These are phyloP conservation scores for Phyllostachys edulis DNA, from an alignment of 176 grass and related monocot genomes.

Conservation along the genomic window DNA sequence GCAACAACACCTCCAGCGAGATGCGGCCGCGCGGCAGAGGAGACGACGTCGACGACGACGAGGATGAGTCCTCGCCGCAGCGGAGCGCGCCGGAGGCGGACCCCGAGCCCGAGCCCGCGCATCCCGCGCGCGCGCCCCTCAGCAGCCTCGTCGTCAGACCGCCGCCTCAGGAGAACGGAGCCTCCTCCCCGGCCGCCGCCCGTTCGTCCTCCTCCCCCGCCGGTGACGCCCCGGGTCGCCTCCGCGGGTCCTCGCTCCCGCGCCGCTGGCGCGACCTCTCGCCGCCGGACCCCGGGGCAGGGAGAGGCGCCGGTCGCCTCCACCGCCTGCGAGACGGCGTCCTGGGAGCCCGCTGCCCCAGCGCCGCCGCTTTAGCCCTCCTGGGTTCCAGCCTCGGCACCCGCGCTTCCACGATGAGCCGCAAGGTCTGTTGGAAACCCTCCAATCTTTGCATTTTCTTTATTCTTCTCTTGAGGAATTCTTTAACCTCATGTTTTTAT, in stretches of 20 bases:
- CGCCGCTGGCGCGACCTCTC: slow-evolving; percentile 40
- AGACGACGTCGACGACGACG: slow-evolving; percentile 40
- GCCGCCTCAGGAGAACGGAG: slow-evolving; percentile 21
- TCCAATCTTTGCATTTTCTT: neutral
- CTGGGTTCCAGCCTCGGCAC: slow-evolving; percentile 48
- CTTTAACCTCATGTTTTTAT: neutral
- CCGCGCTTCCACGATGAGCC: slow-evolving; percentile 39
- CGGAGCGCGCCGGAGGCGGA: neutral
- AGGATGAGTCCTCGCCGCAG: slow-evolving; percentile 34
- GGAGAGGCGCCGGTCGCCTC: slow-evolving; percentile 41
- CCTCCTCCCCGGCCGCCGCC: neutral
- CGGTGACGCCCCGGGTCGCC: neutral
- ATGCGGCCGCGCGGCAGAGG: slow-evolving; percentile 57
- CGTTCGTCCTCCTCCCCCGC: slow-evolving; percentile 17
- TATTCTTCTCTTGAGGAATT: neutral
- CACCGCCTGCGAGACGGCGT: slow-evolving; percentile 33
- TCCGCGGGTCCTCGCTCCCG: slow-evolving; percentile 31
- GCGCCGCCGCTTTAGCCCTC: slow-evolving; percentile 49
- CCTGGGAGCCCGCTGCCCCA: slow-evolving; percentile 37
- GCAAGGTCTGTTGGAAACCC: slow-evolving; percentile 54
- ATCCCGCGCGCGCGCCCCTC: slow-evolving; percentile 29
- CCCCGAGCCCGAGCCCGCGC: neutral
- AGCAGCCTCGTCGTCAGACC: slow-evolving; percentile 53
- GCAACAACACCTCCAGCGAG: neutral
- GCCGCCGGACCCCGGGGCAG: slow-evolving; percentile 19